Percentiles rank a stretch among this genome's conserved stretches.
Evolutionary conservation across 2,329 filamentous ascomycete species (phyloP).

Genomic region (Leptographium procerum): DNA sequence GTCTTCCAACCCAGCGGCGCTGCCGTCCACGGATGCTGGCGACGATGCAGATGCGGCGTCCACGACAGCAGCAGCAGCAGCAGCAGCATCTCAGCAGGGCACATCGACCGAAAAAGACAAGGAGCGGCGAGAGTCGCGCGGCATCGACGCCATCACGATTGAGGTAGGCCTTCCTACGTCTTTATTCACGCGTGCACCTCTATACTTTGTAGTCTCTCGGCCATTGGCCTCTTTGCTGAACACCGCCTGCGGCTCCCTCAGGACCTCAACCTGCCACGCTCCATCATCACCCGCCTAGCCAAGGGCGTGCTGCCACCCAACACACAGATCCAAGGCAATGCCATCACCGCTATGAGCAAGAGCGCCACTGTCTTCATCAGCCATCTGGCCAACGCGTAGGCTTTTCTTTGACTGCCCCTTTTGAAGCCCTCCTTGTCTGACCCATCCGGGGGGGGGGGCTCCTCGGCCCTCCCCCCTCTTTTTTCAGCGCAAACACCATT

Average conservation of each 20-base stretch:
- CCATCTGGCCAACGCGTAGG: constrained; percentile 65
- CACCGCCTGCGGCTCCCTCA: constrained; percentile 18
- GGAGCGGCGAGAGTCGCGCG: constrained; percentile 13
- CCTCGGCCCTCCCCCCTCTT: too few species aligned
- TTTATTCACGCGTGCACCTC: too few species aligned
- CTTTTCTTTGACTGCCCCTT: neutral
- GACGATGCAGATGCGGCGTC: neutral
- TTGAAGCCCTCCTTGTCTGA: neutral
- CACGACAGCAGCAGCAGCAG: neutral
- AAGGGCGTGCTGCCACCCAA: constrained; percentile 72
- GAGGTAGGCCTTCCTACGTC: constrained; percentile 31
- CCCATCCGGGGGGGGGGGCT: neutral
- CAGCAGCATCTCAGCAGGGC: too few species aligned
- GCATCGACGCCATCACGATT: constrained; percentile 33
- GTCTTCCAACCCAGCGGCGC: neutral
- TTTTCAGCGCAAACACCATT: constrained; percentile 59
- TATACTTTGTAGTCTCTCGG: too few species aligned
- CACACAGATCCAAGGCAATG: constrained; percentile 75
- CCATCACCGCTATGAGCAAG: constrained; percentile 67
- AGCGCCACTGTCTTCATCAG: constrained; percentile 76
- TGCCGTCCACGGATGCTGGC: neutral
- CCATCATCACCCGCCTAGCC: constrained; percentile 67
- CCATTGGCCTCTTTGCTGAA: neutral
- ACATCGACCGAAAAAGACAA: constrained; percentile 8
- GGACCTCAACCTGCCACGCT: constrained; percentile 70